A percentile compares a stretch with the other conserved stretches of the same genome.
These are phyloP conservation scores for Fraxinus greggii DNA, from an alignment of 305 asterid species.

Conservation along the genomic window DNA sequence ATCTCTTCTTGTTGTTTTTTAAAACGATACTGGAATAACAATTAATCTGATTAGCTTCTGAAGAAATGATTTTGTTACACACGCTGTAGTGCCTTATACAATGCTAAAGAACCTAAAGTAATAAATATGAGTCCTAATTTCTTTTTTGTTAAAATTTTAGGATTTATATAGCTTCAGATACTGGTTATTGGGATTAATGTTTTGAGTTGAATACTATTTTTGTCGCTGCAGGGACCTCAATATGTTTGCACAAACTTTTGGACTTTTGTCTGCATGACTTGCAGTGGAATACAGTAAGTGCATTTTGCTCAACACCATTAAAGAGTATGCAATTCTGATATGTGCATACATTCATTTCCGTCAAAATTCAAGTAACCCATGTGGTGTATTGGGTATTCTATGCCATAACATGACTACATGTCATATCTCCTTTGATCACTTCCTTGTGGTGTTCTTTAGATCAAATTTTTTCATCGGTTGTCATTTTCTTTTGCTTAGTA, in stretches of 20 bases:
- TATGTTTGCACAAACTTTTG: slow-evolving; percentile 91
- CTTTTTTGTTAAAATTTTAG: not conserved
- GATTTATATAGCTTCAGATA: not conserved
- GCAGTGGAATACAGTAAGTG: slow-evolving; percentile 95
- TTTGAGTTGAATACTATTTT: slow-evolving; percentile 13
- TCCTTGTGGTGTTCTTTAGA: not conserved
- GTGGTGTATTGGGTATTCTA: not conserved
- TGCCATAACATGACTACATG: not conserved
- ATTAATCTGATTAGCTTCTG: not conserved
- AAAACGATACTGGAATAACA: not conserved
- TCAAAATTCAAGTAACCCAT: not conserved
- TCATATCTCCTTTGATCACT: not conserved
- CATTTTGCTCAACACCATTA: not conserved
- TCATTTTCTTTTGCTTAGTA: not conserved
- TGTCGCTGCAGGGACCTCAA: slow-evolving; percentile 80
- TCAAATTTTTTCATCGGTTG: not conserved
- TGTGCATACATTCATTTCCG: not conserved
- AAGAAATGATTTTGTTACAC: not conserved
- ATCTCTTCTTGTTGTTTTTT: not conserved
- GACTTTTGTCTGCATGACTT: slow-evolving; percentile 82
- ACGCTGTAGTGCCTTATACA: not conserved
- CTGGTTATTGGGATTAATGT: not conserved
- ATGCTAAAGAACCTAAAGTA: not conserved
- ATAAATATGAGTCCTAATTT: not conserved
- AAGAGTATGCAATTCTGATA: not conserved